Percentiles rank a stretch among this genome's conserved stretches.
Conservation (phyloP, 2,329 filamentous ascomycete genomes). For the Trichoderma sp. region DNA sequence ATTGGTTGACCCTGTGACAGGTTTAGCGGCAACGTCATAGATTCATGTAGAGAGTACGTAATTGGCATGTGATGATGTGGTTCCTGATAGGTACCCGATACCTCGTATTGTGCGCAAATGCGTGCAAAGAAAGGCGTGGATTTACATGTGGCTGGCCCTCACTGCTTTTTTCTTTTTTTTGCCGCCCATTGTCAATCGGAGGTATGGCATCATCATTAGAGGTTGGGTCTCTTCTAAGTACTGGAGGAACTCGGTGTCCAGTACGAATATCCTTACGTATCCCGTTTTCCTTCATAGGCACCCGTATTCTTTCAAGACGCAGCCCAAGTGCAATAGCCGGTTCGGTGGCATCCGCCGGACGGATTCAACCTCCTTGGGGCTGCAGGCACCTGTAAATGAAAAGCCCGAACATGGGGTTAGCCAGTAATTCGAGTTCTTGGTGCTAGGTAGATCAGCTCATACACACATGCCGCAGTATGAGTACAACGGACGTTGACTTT, state of each 20-base stretch:
- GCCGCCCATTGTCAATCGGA: not conserved
- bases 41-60: constrained; percentile 3
- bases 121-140: not conserved
- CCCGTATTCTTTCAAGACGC: not conserved
- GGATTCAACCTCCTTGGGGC: not conserved
- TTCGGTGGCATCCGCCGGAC: not conserved
- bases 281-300: not conserved
- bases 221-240: not conserved
- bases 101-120: not conserved
- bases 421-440: not conserved
- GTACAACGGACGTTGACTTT: not conserved
- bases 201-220: not conserved
- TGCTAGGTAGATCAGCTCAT: constrained; percentile 7
- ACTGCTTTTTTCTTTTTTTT: not conserved
- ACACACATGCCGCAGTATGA: not conserved
- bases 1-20: not conserved
- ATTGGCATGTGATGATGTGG: constrained; percentile 1
- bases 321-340: not conserved
- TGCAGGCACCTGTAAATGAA: not conserved
- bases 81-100: not conserved
- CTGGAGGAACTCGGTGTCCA: not conserved
- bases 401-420: not conserved
- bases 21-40: constrained; percentile 12
- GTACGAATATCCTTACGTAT: not conserved
- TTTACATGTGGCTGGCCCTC: constrained; percentile 2